These are phyloP conservation scores for Podospora conica DNA, from an alignment of 495 filamentous ascomycete genomes.

Conservation along the genomic window DNA sequence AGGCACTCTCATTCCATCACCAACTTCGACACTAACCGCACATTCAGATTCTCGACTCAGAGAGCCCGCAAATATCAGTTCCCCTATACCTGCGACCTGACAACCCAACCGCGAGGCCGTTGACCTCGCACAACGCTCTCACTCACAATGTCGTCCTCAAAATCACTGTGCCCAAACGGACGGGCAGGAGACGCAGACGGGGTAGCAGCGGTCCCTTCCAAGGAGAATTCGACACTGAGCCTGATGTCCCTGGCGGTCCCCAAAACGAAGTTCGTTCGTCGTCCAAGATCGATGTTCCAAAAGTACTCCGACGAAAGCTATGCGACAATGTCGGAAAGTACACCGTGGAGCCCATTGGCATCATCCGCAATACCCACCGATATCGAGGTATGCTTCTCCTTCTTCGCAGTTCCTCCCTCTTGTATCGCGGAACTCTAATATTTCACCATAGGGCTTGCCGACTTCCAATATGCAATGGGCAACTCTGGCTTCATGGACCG, in stretches of 20 bases:
- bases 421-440: neutral
- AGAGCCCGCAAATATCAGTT: slow-evolving; percentile 37
- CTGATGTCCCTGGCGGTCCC: slow-evolving; percentile 14
- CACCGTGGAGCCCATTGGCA: slow-evolving; percentile 62
- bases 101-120: slow-evolving; percentile 67
- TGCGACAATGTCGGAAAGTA: slow-evolving; percentile 66
- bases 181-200: slow-evolving; percentile 74
- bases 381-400: slow-evolving; percentile 57
- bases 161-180: slow-evolving; percentile 78
- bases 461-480: slow-evolving; percentile 69
- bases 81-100: slow-evolving; percentile 67
- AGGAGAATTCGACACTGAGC: slow-evolving; percentile 15
- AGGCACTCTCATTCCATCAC: slow-evolving; percentile 1
- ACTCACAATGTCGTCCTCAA: slow-evolving; percentile 81
- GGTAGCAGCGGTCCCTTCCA: slow-evolving; percentile 62
- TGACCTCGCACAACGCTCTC: slow-evolving; percentile 61
- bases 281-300: slow-evolving; percentile 37
- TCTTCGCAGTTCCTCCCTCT: neutral
- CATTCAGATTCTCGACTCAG: slow-evolving; percentile 32
- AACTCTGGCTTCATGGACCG: slow-evolving; percentile 56
- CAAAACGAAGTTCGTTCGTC: slow-evolving; percentile 29
- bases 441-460: slow-evolving; percentile 39
- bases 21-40: neutral
- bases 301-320: slow-evolving; percentile 56
- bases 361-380: slow-evolving; percentile 73